Conservation (phyloP, 805 yeast species). For the Suhomyces xylopsoci region DNA sequence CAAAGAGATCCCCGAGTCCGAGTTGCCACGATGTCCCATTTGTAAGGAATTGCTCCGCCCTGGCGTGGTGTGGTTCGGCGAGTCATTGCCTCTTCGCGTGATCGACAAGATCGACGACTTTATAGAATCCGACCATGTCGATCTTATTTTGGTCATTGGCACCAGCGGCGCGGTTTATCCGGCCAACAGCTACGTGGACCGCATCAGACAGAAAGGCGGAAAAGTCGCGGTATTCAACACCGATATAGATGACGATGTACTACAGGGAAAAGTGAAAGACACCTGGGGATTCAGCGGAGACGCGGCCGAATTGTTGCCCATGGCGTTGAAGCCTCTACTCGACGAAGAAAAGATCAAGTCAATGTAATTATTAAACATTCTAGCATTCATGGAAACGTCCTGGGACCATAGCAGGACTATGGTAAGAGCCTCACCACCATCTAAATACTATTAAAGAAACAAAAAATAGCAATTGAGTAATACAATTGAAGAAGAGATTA, state of each 20-base stretch:
- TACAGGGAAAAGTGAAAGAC: slow-evolving; percentile 37
- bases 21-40: slow-evolving; percentile 73
- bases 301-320: slow-evolving; percentile 68
- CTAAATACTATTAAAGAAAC: not conserved
- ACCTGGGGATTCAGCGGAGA: slow-evolving; percentile 80
- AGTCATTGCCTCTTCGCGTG: slow-evolving; percentile 62
- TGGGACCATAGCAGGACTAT: not conserved
- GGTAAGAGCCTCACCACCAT: not conserved
- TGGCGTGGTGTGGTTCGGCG: slow-evolving; percentile 96
- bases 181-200: slow-evolving; percentile 85
- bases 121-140: slow-evolving; percentile 54
- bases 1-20: slow-evolving; percentile 44
- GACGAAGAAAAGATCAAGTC: slow-evolving; percentile 8
- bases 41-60: slow-evolving; percentile 74
- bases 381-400: too few relatives aligned
- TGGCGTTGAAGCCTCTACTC: slow-evolving; percentile 55
- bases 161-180: slow-evolving; percentile 89
- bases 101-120: slow-evolving; percentile 72
- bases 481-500: not conserved
- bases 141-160: slow-evolving; percentile 77
- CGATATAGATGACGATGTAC: slow-evolving; percentile 49
- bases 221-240: slow-evolving; percentile 82
- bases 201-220: slow-evolving; percentile 71
- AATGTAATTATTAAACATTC: not conserved
- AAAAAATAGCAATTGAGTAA: not conserved